Base-by-base conservation (phyloP, 176 grass and related monocot species). In the Cenchrus americanus region DNA sequence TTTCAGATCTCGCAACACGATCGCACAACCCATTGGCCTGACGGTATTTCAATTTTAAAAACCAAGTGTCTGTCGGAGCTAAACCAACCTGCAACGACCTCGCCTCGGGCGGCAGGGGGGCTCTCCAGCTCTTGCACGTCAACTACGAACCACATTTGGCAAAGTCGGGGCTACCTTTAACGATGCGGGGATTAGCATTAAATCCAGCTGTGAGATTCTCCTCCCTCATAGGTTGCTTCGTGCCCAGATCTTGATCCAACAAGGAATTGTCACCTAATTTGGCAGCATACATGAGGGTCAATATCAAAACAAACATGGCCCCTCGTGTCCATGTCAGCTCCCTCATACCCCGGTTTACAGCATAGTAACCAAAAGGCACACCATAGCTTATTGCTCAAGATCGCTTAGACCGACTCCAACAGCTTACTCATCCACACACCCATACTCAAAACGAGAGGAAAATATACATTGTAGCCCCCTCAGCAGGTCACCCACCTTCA, bases 221-320 rank as follows among this genome's bases (percentile, higher is more conserved):
- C 34, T 3, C 34, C 34, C 61, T 22, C 46, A 30, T 32, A 8
- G 27, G 62, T 49, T 79, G 78, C 52, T 52, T 85, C 82, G 37
- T 85, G 70, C 77, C 3, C 69, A 63, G 70, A 80, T 85, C 69
- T 80, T 84, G 77, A 85, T 85, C 63, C 44, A 79, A 55, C 47
- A 57, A 76, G 76, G 42, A 75, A 49, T 30, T 21, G 62, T 63
- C 71, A 71, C 44, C 73, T 70, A 53, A 64, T 40, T 70, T 47
- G 73, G 58, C 37, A 74, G 37, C 9, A 44, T 73, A 44, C 62
- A 41, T 78, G 37, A 49, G 26, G 67, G 76, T 73, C 84, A 80
- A 53, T 53, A 40, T 53, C 64, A 37, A 51, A 41, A 19, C 19
- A 53, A 67, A 10, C 2, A 3, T 55, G 15, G 19, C 32, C 73